Evolutionary conservation across 1,139 yeast genomes (phyloP).

Genomic region (Kurtzmaniella quercitrusa): DNA sequence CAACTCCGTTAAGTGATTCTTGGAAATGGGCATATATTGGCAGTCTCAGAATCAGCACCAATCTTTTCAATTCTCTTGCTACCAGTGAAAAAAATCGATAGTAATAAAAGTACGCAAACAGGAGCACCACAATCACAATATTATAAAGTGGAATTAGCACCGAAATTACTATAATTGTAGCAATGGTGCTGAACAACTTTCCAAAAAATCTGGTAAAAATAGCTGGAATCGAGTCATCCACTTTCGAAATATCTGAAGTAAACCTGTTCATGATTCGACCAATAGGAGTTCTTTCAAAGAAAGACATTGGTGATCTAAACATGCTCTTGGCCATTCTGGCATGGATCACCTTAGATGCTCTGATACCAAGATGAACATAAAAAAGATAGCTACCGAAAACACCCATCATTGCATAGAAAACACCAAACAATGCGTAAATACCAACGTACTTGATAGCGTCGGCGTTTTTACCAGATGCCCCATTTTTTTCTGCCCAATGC

Average conservation of each 20-base stretch:
- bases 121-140: conserved; percentile 35
- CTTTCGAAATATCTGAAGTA: conserved; percentile 55
- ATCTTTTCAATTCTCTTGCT: conserved; percentile 54
- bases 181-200: conserved; percentile 36
- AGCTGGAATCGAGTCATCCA: conserved; percentile 22
- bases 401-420: conserved; percentile 19
- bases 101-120: conserved; percentile 47
- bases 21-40: conserved; percentile 65
- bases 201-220: conserved; percentile 32
- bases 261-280: conserved; percentile 44
- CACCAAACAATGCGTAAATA: conserved; percentile 30
- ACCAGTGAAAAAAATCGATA: conserved; percentile 50
- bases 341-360: conserved; percentile 22
- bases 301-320: conserved; percentile 27
- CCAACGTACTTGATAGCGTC: conserved; percentile 19
- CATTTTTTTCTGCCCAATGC: conserved; percentile 53
- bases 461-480: conserved; percentile 21
- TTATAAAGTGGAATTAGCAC: conserved; percentile 49
- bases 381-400: conserved; percentile 15
- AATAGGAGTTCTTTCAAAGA: conserved; percentile 28
- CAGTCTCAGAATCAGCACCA: conserved; percentile 47
- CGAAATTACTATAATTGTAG: conserved; percentile 50
- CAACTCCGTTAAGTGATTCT: conserved; percentile 58
- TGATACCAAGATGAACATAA: conserved; percentile 16
- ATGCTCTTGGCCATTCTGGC: conserved; percentile 22